phyloP scores from a whole-genome alignment of 2,329 filamentous ascomycete genomes.

The Claviceps lovelessii region DNA sequence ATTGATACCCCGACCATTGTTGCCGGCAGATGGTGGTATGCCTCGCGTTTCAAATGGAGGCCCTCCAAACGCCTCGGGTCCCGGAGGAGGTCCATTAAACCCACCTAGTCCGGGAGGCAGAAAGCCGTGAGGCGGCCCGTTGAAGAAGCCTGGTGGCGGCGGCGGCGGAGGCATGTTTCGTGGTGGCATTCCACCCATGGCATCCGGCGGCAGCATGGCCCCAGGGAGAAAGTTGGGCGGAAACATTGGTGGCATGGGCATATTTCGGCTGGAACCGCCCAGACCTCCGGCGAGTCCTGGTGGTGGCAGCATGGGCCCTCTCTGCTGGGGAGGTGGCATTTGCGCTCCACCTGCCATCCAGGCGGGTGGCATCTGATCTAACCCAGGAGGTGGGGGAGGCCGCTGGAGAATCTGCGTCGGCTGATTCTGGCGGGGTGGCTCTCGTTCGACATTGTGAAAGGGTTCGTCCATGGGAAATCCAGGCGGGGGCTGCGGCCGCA shows the following conservation, averaged over 20 bases:
- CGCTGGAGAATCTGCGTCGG: constrained; percentile 52
- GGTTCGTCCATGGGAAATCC: constrained; percentile 39
- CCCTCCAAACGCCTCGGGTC: constrained; percentile 32
- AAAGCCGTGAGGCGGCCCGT: constrained; percentile 35
- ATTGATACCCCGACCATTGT: constrained; percentile 21
- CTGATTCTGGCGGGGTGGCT: constrained; percentile 32
- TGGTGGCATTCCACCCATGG: constrained; percentile 34
- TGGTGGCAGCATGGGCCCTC: constrained; percentile 45
- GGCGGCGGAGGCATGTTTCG: constrained; percentile 39
- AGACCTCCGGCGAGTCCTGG: constrained; percentile 34
- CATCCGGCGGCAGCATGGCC: constrained; percentile 32
- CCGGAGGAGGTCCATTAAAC: constrained; percentile 37
- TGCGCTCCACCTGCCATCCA: constrained; percentile 35
- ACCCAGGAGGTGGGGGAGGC: constrained; percentile 45
- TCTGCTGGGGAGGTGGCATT: constrained; percentile 26
- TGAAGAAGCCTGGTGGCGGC: constrained; percentile 45
- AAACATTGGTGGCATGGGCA: constrained; percentile 44
- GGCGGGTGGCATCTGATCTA: constrained; percentile 44
- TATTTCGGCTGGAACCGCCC: constrained; percentile 20
- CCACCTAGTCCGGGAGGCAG: constrained; percentile 41
- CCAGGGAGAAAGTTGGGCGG: constrained; percentile 45
- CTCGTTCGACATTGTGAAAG: constrained; percentile 34
- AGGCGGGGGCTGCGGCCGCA: constrained; percentile 32
- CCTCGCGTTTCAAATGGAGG: constrained; percentile 40
- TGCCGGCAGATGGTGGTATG: constrained; percentile 35